A percentile compares a stretch with the other conserved stretches of the same genome.
Conservation (phyloP, 495 filamentous ascomycete genomes). For the Penicillium longicatenatum region DNA sequence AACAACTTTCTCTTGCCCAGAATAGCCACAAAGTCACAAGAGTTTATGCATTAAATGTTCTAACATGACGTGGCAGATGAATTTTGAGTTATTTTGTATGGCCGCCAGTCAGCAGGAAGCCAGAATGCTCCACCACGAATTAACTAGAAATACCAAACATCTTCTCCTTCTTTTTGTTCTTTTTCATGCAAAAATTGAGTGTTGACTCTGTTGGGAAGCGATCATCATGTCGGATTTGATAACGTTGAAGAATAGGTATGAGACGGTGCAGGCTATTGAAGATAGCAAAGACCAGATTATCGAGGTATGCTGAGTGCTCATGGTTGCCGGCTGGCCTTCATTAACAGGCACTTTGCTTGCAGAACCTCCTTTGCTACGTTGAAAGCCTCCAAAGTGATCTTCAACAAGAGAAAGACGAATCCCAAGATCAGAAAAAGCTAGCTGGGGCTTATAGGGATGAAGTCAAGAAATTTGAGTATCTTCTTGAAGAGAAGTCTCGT, state of each 20-base stretch:
- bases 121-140: not conserved
- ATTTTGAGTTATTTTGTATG: no score
- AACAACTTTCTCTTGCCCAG: no score
- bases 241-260: slow-evolving; percentile 7
- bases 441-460: slow-evolving; percentile 7
- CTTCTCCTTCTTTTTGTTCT: not conserved
- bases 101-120: not conserved
- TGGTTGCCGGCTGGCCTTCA: not conserved
- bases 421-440: slow-evolving; percentile 7
- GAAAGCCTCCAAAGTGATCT: slow-evolving; percentile 13
- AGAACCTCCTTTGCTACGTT: slow-evolving; percentile 20
- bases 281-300: slow-evolving; percentile 8
- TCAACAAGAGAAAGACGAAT: slow-evolving; percentile 8
- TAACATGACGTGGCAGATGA: not conserved
- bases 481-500: slow-evolving; percentile 13
- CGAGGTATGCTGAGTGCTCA: slow-evolving; percentile 5
- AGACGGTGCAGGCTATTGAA: slow-evolving; percentile 4
- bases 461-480: not conserved
- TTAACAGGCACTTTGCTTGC: not conserved
- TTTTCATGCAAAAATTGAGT: not conserved
- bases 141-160: not conserved
- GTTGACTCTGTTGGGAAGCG: not conserved
- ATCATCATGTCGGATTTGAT: slow-evolving; percentile 2
- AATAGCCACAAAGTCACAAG: no score
- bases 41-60: no score